Conservation (phyloP, 2,329 filamentous ascomycete genomes). For the Trichoderma sp. region DNA sequence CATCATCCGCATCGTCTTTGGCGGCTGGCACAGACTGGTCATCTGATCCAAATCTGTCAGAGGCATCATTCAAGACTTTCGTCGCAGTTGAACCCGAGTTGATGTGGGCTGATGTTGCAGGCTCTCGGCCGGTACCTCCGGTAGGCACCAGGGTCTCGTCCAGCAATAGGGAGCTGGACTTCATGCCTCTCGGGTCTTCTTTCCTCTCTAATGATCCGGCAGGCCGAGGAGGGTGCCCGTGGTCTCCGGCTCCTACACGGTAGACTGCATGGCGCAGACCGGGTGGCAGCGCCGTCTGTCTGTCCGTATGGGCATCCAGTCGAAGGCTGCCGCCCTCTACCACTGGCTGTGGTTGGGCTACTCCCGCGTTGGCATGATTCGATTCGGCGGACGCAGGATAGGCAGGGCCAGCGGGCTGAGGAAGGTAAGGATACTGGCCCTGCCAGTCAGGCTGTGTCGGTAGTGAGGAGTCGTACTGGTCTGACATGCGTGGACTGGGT, state of each 20-base stretch:
- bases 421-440: conserved; percentile 56
- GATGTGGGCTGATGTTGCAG: conserved; percentile 46
- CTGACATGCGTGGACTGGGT: conserved; percentile 59
- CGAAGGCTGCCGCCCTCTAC: conserved; percentile 45
- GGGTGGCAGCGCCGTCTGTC: conserved; percentile 47
- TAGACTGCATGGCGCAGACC: conserved; percentile 44
- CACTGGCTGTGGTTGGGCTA: conserved; percentile 36
- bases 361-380: conserved; percentile 38
- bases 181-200: conserved; percentile 20
- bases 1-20: conserved; percentile 53
- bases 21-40: conserved; percentile 8
- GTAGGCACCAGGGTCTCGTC: conserved; percentile 42
- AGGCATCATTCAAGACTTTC: conserved; percentile 1
- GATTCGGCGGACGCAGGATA: conserved; percentile 52
- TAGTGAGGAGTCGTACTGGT: conserved; percentile 54
- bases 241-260: conserved; percentile 47
- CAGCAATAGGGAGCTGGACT: conserved; percentile 7
- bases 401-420: conserved; percentile 48
- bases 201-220: conserved; percentile 23
- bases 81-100: conserved; percentile 37
- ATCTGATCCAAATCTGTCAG: conserved; percentile 23
- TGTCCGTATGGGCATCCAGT: conserved; percentile 68
- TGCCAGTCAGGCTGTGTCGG: conserved; percentile 61
- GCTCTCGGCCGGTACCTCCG: conserved; percentile 45
- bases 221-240: conserved; percentile 40